Conservation (phyloP, 768 basidiomycete species). For the Xerocomellus chrysenteron region DNA sequence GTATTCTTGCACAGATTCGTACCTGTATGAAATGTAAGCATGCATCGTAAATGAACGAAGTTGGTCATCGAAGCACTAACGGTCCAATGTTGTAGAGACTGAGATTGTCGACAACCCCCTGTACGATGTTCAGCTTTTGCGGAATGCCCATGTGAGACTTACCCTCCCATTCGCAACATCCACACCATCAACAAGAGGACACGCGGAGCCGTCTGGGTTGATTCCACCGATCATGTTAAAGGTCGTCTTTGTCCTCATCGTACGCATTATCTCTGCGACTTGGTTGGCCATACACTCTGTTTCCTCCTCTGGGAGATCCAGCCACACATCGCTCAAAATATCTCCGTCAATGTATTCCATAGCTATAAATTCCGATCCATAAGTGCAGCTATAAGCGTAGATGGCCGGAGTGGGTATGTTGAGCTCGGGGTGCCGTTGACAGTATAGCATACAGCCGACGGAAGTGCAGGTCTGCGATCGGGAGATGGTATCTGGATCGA, state of each 20-base stretch:
- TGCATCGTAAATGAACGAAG: background rate
- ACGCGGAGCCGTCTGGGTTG: background rate
- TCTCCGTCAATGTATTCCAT: background rate
- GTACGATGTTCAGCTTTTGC: background rate
- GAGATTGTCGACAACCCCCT: background rate
- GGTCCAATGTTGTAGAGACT: background rate
- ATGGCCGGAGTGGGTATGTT: background rate
- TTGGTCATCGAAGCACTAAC: background rate
- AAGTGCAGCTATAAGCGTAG: background rate
- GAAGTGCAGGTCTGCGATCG: background rate
- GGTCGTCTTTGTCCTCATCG: background rate
- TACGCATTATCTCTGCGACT: background rate
- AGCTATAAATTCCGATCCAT: background rate
- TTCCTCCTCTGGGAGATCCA: background rate
- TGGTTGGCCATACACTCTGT: background rate
- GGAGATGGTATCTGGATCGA: background rate
- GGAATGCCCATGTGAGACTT: background rate
- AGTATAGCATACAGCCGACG: background rate
- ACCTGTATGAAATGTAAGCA: background rate
- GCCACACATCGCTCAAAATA: background rate
- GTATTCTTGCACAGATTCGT: background rate
- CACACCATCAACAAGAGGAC: background rate
- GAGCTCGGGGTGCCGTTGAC: background rate
- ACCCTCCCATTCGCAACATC: background rate
- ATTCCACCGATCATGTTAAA: background rate